Percentiles rank a stretch among this genome's conserved stretches.
These are phyloP conservation scores for Hirschfeldia incana DNA, from an alignment of 345 rosid genomes.

Conservation along the genomic window DNA sequence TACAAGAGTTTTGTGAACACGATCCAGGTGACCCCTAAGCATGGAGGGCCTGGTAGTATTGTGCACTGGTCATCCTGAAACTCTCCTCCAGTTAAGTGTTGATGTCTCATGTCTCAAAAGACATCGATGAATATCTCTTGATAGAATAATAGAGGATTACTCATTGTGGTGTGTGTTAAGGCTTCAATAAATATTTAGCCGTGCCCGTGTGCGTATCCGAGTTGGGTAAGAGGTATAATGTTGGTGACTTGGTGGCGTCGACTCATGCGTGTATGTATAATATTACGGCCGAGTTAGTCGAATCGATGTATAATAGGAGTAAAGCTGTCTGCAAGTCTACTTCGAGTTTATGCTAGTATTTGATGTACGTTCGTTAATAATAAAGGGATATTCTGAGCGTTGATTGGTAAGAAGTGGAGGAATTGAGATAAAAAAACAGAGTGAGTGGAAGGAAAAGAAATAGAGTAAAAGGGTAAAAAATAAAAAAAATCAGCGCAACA, in stretches of 20 bases:
- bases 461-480: too few relatives aligned
- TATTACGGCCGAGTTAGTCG: not conserved
- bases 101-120: constrained; percentile 25
- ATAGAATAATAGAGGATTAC: constrained; percentile 13
- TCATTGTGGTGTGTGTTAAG: not conserved
- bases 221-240: not conserved
- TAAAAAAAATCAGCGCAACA: too few relatives aligned
- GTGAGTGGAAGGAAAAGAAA: too few relatives aligned
- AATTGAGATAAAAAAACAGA: too few relatives aligned
- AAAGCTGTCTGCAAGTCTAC: not conserved
- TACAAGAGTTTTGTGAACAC: constrained; percentile 29
- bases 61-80: constrained; percentile 40
- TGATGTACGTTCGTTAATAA: not conserved
- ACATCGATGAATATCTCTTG: constrained; percentile 35
- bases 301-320: not conserved
- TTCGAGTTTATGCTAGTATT: not conserved
- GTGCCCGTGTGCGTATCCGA: not conserved
- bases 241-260: not conserved
- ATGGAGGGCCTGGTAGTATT: constrained; percentile 15
- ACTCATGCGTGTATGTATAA: not conserved
- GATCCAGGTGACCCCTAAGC: constrained; percentile 24
- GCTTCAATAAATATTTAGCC: not conserved
- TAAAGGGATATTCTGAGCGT: too few relatives aligned
- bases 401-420: too few relatives aligned
- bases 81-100: constrained; percentile 20